Conservation (phyloP, 106 monocot species). For the Platanthera zijinensis region DNA sequence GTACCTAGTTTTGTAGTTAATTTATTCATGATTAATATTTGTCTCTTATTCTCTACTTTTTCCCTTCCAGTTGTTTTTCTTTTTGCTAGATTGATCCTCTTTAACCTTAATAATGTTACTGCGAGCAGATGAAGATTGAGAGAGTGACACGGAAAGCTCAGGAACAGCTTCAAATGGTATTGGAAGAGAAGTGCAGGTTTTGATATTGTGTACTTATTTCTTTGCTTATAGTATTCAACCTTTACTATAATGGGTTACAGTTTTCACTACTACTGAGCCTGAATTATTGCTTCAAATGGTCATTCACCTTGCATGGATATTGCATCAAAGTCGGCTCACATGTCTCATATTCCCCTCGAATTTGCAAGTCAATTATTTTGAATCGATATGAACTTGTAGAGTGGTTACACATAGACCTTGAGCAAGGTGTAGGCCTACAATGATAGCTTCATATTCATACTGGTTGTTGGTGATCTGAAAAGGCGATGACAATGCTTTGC, state of each 20-base stretch:
- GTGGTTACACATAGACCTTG: too few species aligned
- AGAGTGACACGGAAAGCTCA: constrained; percentile 90
- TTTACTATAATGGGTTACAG: background rate
- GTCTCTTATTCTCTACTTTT: background rate
- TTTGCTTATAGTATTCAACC: background rate
- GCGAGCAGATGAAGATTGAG: constrained; percentile 79
- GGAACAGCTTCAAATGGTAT: constrained; percentile 87
- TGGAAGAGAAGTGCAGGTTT: constrained; percentile 91
- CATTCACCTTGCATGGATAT: too few species aligned
- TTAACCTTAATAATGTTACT: background rate
- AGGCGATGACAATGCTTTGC: too few species aligned
- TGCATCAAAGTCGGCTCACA: too few species aligned
- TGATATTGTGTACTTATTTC: background rate
- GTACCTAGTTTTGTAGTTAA: constrained; percentile 25
- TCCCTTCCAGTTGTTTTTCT: background rate
- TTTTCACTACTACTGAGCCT: background rate
- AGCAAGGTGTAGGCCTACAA: too few species aligned
- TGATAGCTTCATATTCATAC: too few species aligned
- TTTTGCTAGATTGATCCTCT: background rate
- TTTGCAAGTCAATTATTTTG: too few species aligned
- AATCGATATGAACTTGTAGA: too few species aligned
- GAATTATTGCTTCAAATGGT: background rate
- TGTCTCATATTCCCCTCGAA: too few species aligned
- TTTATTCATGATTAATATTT: background rate
- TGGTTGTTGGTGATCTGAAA: too few species aligned